These are phyloP conservation scores for Dendrobium nobile DNA, from an alignment of 106 monocot species.

Conservation along the genomic window DNA sequence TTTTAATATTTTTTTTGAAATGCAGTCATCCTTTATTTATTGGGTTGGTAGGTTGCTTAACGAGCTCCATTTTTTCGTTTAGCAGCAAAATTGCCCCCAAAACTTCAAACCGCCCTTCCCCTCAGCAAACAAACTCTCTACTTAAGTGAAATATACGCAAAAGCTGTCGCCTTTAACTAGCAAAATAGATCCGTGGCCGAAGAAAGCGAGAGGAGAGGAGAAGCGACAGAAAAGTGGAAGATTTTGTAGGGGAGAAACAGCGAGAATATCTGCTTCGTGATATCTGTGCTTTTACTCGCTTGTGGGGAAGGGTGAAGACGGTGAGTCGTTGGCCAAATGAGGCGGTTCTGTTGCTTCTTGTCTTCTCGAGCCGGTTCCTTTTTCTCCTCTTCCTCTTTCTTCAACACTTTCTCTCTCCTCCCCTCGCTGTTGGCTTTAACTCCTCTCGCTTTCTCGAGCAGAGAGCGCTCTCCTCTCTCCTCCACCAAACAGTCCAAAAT, in stretches of 20 bases:
- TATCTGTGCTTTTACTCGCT: conserved; percentile 1
- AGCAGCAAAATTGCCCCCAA: too few species aligned
- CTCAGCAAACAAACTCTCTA: too few species aligned
- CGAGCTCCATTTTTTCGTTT: too few species aligned
- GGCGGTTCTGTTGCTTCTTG: not conserved
- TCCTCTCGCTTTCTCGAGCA: not conserved
- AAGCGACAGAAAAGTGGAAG: conserved; percentile 7
- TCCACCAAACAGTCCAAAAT: not conserved
- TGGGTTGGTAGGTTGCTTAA: too few species aligned
- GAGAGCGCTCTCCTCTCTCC: not conserved
- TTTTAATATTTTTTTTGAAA: too few species aligned
- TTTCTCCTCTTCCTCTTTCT: not conserved
- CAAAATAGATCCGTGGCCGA: conserved; percentile 1
- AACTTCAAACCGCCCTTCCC: too few species aligned
- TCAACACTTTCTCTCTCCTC: not conserved
- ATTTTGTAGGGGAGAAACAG: not conserved
- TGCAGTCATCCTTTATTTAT: too few species aligned
- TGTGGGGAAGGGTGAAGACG: not conserved
- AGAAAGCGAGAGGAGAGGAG: conserved; percentile 5
- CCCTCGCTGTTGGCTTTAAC: not conserved
- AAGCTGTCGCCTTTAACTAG: not conserved
- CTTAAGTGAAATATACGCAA: too few species aligned
- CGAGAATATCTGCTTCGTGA: conserved; percentile 6
- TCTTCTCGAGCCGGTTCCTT: not conserved
- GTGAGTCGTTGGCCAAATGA: not conserved